Evolutionary conservation across 1,139 yeast species (phyloP).

Genomic region (Debaryomycetaceae sp.): DNA sequence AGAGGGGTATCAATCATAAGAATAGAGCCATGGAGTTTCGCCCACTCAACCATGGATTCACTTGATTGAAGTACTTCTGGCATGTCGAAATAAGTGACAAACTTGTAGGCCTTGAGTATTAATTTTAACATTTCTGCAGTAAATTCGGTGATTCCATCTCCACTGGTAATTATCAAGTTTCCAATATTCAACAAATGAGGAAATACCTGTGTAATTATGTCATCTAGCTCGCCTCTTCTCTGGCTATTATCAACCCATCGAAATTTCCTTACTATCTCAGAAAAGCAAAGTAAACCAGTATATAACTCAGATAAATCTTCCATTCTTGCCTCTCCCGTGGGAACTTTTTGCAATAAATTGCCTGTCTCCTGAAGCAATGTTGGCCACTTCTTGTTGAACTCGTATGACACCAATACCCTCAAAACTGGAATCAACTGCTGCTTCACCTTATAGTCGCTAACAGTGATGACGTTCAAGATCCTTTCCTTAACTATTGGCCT

Average conservation of each 20-base stretch:
- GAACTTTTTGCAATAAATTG: slow-evolving; percentile 46
- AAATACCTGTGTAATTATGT: slow-evolving; percentile 60
- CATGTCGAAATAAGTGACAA: slow-evolving; percentile 74
- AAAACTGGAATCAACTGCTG: slow-evolving; percentile 71
- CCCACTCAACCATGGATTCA: slow-evolving; percentile 67
- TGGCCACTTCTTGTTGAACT: slow-evolving; percentile 74
- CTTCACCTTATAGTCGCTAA: slow-evolving; percentile 45
- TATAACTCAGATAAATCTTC: slow-evolving; percentile 58
- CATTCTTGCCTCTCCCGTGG: slow-evolving; percentile 17
- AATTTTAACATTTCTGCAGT: slow-evolving; percentile 75
- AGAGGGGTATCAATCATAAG: slow-evolving; percentile 59
- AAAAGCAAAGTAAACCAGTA: slow-evolving; percentile 72
- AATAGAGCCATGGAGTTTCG: slow-evolving; percentile 68
- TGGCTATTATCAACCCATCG: slow-evolving; percentile 71
- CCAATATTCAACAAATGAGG: slow-evolving; percentile 71
- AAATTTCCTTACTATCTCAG: slow-evolving; percentile 71
- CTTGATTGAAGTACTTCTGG: slow-evolving; percentile 65
- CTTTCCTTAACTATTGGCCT: slow-evolving; percentile 67
- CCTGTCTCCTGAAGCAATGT: slow-evolving; percentile 57
- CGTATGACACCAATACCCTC: slow-evolving; percentile 59
- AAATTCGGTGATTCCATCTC: slow-evolving; percentile 32
- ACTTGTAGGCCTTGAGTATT: slow-evolving; percentile 75
- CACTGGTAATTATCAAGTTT: slow-evolving; percentile 46
- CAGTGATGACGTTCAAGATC: slow-evolving; percentile 42
- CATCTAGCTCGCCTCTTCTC: slow-evolving; percentile 54